Evolutionary conservation across 2,329 filamentous ascomycete species (phyloP).

Genomic region (Pezicula neosporulosa): DNA sequence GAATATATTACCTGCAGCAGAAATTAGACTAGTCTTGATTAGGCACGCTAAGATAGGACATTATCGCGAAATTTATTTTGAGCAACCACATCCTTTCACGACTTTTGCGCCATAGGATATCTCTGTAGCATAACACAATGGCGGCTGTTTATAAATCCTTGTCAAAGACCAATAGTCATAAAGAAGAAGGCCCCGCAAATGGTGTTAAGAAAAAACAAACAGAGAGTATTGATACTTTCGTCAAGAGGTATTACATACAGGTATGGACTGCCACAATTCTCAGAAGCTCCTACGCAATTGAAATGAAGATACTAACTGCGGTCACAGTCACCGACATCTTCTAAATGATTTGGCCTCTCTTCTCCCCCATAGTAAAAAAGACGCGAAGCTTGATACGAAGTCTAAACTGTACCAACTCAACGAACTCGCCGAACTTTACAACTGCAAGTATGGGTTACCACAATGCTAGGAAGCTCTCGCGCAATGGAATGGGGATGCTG

Average conservation of each 20-base stretch:
- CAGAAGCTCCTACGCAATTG: not conserved
- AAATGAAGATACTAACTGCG: constrained; percentile 5
- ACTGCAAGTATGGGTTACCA: constrained; percentile 61
- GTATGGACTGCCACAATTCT: constrained; percentile 34
- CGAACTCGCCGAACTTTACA: constrained; percentile 72
- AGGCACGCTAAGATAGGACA: constrained; percentile 19
- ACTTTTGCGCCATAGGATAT: constrained; percentile 17
- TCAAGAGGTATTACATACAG: constrained; percentile 89
- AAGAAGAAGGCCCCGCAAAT: constrained; percentile 44
- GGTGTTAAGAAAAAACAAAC: constrained; percentile 61
- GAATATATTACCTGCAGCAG: too few relatives aligned
- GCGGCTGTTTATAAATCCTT: constrained; percentile 73
- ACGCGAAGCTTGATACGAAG: constrained; percentile 96
- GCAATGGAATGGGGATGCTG: not conserved
- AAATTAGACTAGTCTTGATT: not conserved
- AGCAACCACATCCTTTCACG: constrained; percentile 3
- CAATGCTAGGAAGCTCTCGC: not conserved
- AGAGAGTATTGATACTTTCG: constrained; percentile 83
- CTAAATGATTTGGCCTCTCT: constrained; percentile 85
- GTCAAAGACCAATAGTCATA: constrained; percentile 54
- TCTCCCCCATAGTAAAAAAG: constrained; percentile 88
- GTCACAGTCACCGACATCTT: constrained; percentile 79
- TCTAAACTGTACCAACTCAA: constrained; percentile 81
- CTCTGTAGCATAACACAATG: constrained; percentile 42
- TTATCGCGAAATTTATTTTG: constrained; percentile 14